phyloP scores from a whole-genome alignment of 495 filamentous ascomycete genomes.

The Hypoxylon fragiforme region DNA sequence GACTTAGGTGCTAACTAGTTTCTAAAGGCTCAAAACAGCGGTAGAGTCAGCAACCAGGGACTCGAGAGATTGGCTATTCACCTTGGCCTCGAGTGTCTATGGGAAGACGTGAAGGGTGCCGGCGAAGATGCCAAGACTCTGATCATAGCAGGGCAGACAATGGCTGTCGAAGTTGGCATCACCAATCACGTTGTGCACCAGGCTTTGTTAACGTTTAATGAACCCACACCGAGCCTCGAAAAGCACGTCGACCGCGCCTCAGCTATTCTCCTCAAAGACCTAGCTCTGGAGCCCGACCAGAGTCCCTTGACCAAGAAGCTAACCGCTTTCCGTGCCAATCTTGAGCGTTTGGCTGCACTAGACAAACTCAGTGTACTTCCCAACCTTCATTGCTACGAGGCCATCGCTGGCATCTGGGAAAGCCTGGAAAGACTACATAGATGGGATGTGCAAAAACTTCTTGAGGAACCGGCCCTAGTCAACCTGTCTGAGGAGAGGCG shows the following conservation, averaged over 20 bases:
- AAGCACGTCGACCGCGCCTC: conserved; percentile 54
- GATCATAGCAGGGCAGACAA: conserved; percentile 68
- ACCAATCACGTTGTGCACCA: conserved; percentile 54
- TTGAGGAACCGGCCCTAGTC: conserved; percentile 51
- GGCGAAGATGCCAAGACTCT: conserved; percentile 56
- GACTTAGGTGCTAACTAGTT: conserved; percentile 2
- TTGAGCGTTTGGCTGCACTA: conserved; percentile 74
- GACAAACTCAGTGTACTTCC: conserved; percentile 76
- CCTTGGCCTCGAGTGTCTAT: conserved; percentile 71
- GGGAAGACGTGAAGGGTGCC: conserved; percentile 59
- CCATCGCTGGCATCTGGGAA: conserved; percentile 75
- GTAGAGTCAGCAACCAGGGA: conserved; percentile 75
- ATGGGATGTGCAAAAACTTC: conserved; percentile 66
- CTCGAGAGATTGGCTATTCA: conserved; percentile 74
- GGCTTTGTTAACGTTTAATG: conserved; percentile 50
- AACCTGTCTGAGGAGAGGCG: conserved; percentile 55
- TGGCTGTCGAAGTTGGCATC: conserved; percentile 60
- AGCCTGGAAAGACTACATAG: conserved; percentile 66
- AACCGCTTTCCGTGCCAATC: conserved; percentile 73
- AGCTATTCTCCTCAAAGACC: conserved; percentile 58
- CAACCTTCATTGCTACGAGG: conserved; percentile 84
- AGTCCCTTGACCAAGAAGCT: conserved; percentile 63
- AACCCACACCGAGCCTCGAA: conserved; percentile 50
- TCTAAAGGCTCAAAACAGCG: conserved; percentile 41
- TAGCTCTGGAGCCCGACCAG: conserved; percentile 49